Base-by-base conservation (phyloP, 192 early-diverging fungal species). In the Mycoemilia scoparia region DNA sequence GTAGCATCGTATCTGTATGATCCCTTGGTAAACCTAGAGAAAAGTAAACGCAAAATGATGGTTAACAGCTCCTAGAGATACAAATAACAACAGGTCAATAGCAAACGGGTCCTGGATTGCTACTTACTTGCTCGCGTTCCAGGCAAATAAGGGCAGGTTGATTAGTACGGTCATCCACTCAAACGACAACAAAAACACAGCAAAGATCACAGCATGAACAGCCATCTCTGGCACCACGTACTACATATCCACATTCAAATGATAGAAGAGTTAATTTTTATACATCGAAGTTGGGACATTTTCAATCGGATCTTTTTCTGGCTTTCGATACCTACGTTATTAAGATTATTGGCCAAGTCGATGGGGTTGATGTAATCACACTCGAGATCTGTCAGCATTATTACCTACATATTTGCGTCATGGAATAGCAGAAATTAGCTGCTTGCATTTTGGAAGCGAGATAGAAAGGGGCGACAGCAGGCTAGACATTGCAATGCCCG, bases 301-400 rank as follows among this genome's bases (percentile, higher is more conserved):
- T 26, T 23, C 36, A 29, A 22, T 29, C 16, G 12, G 8, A 30
- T 3, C 29, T 30, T 22, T 1, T 9, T 21, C 13, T 54, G 22
- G 17, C 32, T 18, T 4, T 5, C 36, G 32, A 5, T 67, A 19
- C 45, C 42, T 55, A 84, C 86, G 64, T 77, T 81, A 56, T 97
- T 97, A 50, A 97, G 69, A 43, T 79, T 87, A 60, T 82, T 83
- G 64, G 87, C 92, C 30, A 97, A 73, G 54, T 97, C 93, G 45
- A 97, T 97, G 8, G 93, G 93, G 57, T 97, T 97, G 66, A 97
- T 91, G 66, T 97, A 97, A 49, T 97, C 93, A 64, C 82, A 87
- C 68, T 97, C 82, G 38, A 90, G 59, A 52, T 79, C 78, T 8
- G 75, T 77, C 36, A 82, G 74, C 74, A 77, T 75, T 49, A 77